Conservation (phyloP, 768 basidiomycete species). For the Lanmaoa pseudosensibilis region DNA sequence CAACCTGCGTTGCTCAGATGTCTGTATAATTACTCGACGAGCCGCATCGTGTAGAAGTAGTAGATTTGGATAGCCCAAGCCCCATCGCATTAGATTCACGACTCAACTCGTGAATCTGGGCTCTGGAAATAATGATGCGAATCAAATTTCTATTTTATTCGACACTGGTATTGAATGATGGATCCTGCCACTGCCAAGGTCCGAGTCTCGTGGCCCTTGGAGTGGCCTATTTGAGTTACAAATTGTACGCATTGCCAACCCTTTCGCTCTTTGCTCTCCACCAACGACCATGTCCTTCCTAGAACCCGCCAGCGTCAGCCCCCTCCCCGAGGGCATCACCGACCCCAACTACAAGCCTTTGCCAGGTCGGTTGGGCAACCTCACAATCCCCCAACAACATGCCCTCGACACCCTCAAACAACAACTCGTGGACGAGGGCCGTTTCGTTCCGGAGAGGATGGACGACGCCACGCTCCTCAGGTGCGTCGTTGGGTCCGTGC, state of each 20-base stretch:
- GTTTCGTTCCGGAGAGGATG: conserved; percentile 64
- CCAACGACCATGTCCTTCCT: conserved; percentile 29
- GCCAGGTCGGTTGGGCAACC: conserved; percentile 80
- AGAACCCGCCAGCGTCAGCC: conserved; percentile 50
- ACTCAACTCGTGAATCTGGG: conserved; percentile 37
- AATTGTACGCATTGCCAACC: neutral
- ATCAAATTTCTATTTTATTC: neutral
- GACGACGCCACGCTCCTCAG: conserved; percentile 69
- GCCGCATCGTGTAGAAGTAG: conserved; percentile 30
- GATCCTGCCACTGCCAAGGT: neutral
- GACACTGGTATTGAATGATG: neutral
- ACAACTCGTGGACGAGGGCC: conserved; percentile 59
- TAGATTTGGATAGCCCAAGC: conserved; percentile 26
- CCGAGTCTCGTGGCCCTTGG: neutral
- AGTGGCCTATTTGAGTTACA: conserved; percentile 15
- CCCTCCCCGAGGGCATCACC: conserved; percentile 58
- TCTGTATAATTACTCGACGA: conserved; percentile 21
- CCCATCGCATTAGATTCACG: conserved; percentile 34
- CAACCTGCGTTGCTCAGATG: conserved; percentile 33
- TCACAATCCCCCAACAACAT: conserved; percentile 59
- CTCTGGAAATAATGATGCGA: conserved; percentile 37
- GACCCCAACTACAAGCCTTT: conserved; percentile 64
- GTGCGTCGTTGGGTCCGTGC: conserved; percentile 34
- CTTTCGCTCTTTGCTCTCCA: neutral
- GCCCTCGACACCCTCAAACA: conserved; percentile 68